Percentiles rank a stretch among this genome's conserved stretches.
Evolutionary conservation across 441 rosid species (phyloP).

Genomic region (Corymbia calophylla): DNA sequence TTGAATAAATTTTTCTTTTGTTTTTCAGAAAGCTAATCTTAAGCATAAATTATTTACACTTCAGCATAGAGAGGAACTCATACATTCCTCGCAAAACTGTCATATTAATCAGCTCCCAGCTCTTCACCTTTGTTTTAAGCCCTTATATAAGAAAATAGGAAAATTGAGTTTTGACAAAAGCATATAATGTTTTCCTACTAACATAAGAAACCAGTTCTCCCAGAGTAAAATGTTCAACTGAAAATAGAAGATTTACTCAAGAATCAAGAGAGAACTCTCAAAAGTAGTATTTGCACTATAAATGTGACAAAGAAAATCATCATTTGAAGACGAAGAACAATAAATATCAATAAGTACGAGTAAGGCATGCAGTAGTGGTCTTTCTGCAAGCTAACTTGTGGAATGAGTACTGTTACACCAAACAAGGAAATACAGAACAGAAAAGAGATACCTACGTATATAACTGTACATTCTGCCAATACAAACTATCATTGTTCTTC

Average conservation of each 20-base stretch:
- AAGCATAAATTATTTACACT: neutral
- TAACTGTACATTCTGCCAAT: slow-evolving; percentile 86
- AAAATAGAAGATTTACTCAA: neutral
- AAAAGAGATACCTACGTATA: slow-evolving; percentile 65
- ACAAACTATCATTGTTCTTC: slow-evolving; percentile 75
- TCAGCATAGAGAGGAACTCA: neutral
- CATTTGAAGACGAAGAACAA: neutral
- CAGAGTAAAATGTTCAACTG: neutral
- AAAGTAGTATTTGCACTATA: neutral
- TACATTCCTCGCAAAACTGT: neutral
- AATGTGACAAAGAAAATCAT: neutral
- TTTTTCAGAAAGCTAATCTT: neutral
- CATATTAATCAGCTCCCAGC: neutral
- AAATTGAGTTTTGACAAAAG: neutral
- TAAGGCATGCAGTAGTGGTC: neutral
- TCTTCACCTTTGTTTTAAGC: neutral
- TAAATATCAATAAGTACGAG: neutral
- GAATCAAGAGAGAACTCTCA: neutral
- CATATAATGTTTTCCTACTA: neutral
- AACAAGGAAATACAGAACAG: slow-evolving; percentile 7
- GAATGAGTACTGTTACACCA: neutral
- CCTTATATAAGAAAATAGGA: neutral
- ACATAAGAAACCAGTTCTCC: neutral
- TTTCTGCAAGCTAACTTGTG: neutral
- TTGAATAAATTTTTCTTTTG: neutral